These are phyloP conservation scores for Ogataea saltuana DNA, from an alignment of 805 yeast genomes.

Conservation along the genomic window DNA sequence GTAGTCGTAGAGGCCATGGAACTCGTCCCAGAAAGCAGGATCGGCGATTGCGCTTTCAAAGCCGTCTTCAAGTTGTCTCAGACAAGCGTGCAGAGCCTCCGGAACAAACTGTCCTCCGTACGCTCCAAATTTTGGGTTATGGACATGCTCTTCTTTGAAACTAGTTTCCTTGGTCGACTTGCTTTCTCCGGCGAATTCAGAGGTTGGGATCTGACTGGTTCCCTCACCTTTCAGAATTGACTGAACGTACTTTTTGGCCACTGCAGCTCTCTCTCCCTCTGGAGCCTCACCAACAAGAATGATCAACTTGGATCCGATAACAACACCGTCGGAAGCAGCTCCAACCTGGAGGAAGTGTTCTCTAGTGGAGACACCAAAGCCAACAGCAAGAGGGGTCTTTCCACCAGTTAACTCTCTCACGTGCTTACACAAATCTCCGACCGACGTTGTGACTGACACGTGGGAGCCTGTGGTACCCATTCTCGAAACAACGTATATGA, in stretches of 20 bases:
- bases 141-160: constrained; percentile 63
- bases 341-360: constrained; percentile 86
- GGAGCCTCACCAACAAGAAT: constrained; percentile 65
- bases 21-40: constrained; percentile 92
- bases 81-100: constrained; percentile 89
- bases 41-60: constrained; percentile 89
- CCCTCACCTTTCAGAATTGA: constrained; percentile 65
- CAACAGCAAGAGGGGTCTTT: constrained; percentile 87
- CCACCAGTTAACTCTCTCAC: constrained; percentile 75
- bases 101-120: constrained; percentile 99
- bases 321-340: constrained; percentile 87
- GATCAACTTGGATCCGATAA: constrained; percentile 87
- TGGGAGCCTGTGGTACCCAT: constrained; percentile 98
- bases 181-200: constrained; percentile 23
- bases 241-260: constrained; percentile 67
- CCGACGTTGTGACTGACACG: constrained; percentile 59
- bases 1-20: constrained; percentile 77
- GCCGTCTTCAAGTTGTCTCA: constrained; percentile 83
- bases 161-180: constrained; percentile 24
- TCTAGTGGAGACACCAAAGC: constrained; percentile 94
- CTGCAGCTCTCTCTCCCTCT: constrained; percentile 57
- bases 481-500: constrained; percentile 92
- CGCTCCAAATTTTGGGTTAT: constrained; percentile 81
- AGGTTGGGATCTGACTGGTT: constrained; percentile 29
- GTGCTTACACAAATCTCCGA: constrained; percentile 67